phyloP scores from a whole-genome alignment of 179 eudicot genomes.

The Spergularia azorica region DNA sequence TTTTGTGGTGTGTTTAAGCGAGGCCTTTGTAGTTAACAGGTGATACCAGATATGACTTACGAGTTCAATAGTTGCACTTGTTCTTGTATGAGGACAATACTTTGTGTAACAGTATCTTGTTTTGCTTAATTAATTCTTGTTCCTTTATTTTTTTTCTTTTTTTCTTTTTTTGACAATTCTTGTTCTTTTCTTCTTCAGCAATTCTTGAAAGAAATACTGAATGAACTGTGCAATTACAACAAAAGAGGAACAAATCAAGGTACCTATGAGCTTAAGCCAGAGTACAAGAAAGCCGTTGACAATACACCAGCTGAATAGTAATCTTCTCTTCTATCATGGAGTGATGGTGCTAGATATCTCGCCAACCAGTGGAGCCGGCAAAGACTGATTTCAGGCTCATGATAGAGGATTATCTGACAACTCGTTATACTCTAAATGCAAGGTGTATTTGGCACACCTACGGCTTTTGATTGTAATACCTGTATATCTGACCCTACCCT shows the following conservation, averaged over 20 bases:
- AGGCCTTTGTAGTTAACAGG: background rate
- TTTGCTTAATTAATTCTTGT: background rate
- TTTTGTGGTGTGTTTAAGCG: background rate
- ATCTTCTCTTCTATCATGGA: slow-evolving; percentile 8
- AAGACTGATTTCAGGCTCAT: background rate
- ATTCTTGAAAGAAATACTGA: slow-evolving; percentile 92
- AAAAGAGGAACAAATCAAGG: slow-evolving; percentile 96
- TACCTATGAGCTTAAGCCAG: slow-evolving; percentile 94
- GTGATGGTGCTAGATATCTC: background rate
- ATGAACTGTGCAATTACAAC: slow-evolving; percentile 92
- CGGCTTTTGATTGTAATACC: background rate
- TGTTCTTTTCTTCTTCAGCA: slow-evolving; percentile 52
- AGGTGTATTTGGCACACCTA: too few relatives aligned
- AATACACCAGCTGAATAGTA: slow-evolving; percentile 58
- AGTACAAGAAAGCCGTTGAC: slow-evolving; percentile 87
- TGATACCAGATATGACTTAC: background rate
- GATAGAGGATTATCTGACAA: background rate
- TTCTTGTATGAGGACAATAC: background rate
- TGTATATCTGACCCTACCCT: background rate
- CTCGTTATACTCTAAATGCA: background rate
- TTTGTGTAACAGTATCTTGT: background rate
- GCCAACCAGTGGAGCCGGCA: background rate
- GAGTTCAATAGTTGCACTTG: background rate
- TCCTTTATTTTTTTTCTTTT: too few relatives aligned
- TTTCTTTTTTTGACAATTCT: too few relatives aligned